Evolutionary conservation across 2,329 filamentous ascomycete species (phyloP).

Genomic region (Aspergillus carbonarius): DNA sequence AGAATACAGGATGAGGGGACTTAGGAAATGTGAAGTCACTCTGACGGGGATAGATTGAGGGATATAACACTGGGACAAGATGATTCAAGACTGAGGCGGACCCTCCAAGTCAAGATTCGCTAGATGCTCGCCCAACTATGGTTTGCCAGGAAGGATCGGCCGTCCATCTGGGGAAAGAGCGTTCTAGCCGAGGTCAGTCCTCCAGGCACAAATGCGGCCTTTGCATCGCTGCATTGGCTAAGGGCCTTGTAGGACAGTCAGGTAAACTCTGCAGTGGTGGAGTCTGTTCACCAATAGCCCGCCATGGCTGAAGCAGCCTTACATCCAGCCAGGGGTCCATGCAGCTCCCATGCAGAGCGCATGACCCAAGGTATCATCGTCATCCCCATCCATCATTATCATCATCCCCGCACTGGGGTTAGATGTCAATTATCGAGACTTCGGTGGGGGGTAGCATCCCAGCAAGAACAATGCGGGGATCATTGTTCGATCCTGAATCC

Average conservation of each 20-base stretch:
- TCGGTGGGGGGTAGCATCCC: not conserved
- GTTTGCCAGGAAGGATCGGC: not conserved
- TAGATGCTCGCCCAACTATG: not conserved
- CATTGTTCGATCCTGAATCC: not conserved
- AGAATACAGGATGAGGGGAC: not conserved
- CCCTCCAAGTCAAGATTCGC: not conserved
- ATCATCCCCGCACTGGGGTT: not conserved
- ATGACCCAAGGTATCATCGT: not conserved
- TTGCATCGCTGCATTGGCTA: not conserved
- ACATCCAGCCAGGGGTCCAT: not conserved
- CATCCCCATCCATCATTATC: not conserved
- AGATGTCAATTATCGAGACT: not conserved
- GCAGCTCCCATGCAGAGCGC: not conserved
- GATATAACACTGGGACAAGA: not conserved
- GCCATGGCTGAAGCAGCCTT: not conserved
- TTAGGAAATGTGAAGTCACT: conserved; percentile 2
- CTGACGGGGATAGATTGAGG: not conserved
- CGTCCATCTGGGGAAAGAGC: not conserved
- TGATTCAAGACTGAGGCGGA: not conserved
- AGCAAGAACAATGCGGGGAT: not conserved
- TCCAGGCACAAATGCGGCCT: not conserved
- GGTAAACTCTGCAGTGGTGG: not conserved
- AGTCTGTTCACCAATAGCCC: not conserved
- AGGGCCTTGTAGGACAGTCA: not conserved
- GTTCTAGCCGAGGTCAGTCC: not conserved